Evolutionary conservation across 345 rosid genomes (phyloP).

Genomic region (Xanthoceras sorbifolium): DNA sequence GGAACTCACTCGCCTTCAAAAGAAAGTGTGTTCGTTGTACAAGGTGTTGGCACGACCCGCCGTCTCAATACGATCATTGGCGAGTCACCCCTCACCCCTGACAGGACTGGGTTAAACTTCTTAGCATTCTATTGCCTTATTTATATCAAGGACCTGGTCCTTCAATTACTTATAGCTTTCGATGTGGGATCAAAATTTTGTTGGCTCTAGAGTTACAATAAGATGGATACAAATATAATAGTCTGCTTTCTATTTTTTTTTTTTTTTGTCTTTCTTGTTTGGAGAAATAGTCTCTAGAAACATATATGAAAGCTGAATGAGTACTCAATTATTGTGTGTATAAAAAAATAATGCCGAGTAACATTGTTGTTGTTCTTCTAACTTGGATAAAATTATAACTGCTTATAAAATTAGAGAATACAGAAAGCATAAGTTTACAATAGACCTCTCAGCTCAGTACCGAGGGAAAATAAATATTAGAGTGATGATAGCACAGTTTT

Average conservation of each 20-base stretch:
- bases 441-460: no score
- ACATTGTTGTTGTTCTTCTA: background rate
- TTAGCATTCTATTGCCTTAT: fast-evolving
- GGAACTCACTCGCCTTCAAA: conserved; percentile 48
- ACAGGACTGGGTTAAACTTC: conserved; percentile 39
- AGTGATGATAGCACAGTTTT: background rate
- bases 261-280: no score
- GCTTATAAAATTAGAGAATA: background rate
- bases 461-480: background rate
- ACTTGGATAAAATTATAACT: background rate
- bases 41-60: conserved; percentile 83
- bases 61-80: conserved; percentile 81
- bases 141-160: background rate
- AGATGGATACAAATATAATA: no score
- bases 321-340: background rate
- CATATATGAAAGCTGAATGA: background rate
- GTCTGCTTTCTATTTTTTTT: no score
- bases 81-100: conserved; percentile 78
- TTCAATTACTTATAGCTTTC: background rate
- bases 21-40: conserved; percentile 33
- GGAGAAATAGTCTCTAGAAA: background rate
- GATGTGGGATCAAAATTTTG: conserved; percentile 11
- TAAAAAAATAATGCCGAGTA: no score
- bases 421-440: no score
- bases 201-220: no score